Evolutionary conservation across 768 basidiomycete genomes (phyloP).

Genomic region (Clathrus columnatus): DNA sequence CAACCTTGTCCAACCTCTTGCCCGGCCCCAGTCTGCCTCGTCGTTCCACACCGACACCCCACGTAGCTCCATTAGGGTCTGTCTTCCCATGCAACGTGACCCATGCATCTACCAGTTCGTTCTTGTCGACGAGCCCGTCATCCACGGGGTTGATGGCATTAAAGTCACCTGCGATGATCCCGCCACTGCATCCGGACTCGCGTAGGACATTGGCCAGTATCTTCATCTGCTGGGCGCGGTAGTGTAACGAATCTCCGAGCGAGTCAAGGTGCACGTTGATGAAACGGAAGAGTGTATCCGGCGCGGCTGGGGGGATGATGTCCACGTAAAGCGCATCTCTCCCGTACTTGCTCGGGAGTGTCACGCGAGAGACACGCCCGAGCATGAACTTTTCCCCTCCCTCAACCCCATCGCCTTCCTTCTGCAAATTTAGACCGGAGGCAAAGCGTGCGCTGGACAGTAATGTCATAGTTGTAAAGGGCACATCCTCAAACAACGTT

Average conservation of each 20-base stretch:
- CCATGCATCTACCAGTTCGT: constrained; percentile 36
- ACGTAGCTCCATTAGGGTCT: constrained; percentile 28
- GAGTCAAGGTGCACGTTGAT: constrained; percentile 33
- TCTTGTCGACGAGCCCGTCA: constrained; percentile 26
- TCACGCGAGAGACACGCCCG: constrained; percentile 21
- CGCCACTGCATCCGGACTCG: constrained; percentile 32
- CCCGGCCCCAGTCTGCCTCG: constrained; percentile 21
- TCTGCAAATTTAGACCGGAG: constrained; percentile 16
- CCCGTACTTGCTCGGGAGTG: constrained; percentile 29
- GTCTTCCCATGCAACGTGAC: constrained; percentile 25
- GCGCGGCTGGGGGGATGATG: constrained; percentile 19
- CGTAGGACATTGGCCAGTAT: constrained; percentile 28
- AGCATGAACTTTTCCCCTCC: constrained; percentile 23
- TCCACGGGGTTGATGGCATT: constrained; percentile 33
- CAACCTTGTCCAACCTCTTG: constrained; percentile 36
- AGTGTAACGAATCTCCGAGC: constrained; percentile 17
- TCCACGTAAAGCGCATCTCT: constrained; percentile 32
- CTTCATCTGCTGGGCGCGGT: constrained; percentile 26
- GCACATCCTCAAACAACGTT: constrained; percentile 24
- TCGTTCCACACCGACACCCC: constrained; percentile 26
- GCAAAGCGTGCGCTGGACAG: constrained; percentile 27
- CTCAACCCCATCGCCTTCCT: constrained; percentile 16
- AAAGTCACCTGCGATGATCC: constrained; percentile 41
- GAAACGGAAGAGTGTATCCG: constrained; percentile 23
- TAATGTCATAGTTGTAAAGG: constrained; percentile 31